Conservation (phyloP, 2,329 filamentous ascomycete genomes). For the Pseudofabraea citricarpa region DNA sequence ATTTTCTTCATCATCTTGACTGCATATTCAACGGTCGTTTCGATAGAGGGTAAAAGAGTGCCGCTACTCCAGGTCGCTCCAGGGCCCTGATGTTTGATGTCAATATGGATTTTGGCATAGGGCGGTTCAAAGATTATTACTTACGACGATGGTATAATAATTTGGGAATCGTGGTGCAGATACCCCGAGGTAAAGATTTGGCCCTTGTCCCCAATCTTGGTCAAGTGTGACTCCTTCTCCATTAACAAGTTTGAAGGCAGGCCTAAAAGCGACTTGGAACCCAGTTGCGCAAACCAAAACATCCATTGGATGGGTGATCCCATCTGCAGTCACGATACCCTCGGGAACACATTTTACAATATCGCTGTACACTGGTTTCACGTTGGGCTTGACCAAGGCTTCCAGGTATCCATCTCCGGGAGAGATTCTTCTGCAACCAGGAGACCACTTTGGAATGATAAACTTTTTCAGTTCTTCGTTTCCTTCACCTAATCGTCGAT, state of each 20-base stretch:
- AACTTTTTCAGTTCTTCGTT: conserved; percentile 36
- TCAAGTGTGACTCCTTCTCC: conserved; percentile 19
- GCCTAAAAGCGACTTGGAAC: conserved; percentile 26
- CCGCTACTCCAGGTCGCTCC: conserved; percentile 40
- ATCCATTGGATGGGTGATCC: conserved; percentile 27
- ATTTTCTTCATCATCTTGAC: conserved; percentile 35
- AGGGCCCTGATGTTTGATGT: conserved; percentile 25
- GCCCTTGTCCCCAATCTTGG: conserved; percentile 13
- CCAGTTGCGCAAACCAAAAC: conserved; percentile 30
- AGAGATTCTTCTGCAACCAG: conserved; percentile 35
- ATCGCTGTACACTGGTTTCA: conserved; percentile 30
- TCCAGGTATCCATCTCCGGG: conserved; percentile 39
- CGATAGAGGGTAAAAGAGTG: conserved; percentile 37
- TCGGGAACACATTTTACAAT: conserved; percentile 34
- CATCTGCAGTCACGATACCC: conserved; percentile 38
- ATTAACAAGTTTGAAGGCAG: conserved; percentile 22
- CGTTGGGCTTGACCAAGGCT: conserved; percentile 37
- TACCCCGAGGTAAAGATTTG: conserved; percentile 18
- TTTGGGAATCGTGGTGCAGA: conserved; percentile 17
- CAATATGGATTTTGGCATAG: background rate
- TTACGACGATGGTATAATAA: conserved; percentile 20
- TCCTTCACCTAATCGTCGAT: conserved; percentile 34
- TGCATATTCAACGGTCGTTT: conserved; percentile 35
- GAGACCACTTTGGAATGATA: conserved; percentile 36
- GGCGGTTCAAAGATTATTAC: background rate